Percentiles rank a stretch among this genome's conserved stretches.
These are phyloP conservation scores for Purshia tridentata DNA, from an alignment of 306 rosid genomes.

Conservation along the genomic window DNA sequence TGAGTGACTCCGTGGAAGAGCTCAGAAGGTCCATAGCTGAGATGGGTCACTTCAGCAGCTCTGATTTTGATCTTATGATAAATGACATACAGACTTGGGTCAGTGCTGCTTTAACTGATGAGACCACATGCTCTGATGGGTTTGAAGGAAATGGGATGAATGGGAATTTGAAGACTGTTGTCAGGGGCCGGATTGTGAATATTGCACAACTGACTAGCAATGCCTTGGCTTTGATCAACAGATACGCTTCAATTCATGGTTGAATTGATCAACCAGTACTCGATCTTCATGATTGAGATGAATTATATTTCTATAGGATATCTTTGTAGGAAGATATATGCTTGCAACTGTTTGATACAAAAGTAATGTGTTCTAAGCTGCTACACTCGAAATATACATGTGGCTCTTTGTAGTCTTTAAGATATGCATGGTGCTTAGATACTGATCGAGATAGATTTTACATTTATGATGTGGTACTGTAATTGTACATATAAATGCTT, in stretches of 20 bases:
- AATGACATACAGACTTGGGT: slow-evolving; percentile 75
- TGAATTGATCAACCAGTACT: neutral
- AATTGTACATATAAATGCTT: neutral
- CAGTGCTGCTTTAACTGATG: slow-evolving; percentile 74
- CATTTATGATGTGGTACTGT: neutral
- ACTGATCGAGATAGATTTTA: no score
- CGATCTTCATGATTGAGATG: neutral
- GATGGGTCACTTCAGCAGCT: slow-evolving; percentile 35
- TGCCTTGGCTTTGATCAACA: slow-evolving; percentile 75
- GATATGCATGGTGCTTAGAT: no score
- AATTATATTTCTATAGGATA: neutral
- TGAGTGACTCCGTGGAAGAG: slow-evolving; percentile 55
- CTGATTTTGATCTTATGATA: slow-evolving; percentile 37
- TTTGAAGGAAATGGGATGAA: slow-evolving; percentile 33
- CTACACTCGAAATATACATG: neutral
- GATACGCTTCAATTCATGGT: slow-evolving; percentile 36
- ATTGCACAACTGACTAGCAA: slow-evolving; percentile 66
- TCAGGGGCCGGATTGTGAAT: slow-evolving; percentile 36
- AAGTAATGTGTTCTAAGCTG: neutral
- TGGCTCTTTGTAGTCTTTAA: no score
- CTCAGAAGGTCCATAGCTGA: slow-evolving; percentile 49
- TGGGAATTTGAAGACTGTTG: slow-evolving; percentile 38
- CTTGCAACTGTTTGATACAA: neutral
- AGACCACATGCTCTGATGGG: slow-evolving; percentile 64
- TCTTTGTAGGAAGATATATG: neutral